Conservation (phyloP, 208 protist genomes). For the Leishmania martiniquensis region DNA sequence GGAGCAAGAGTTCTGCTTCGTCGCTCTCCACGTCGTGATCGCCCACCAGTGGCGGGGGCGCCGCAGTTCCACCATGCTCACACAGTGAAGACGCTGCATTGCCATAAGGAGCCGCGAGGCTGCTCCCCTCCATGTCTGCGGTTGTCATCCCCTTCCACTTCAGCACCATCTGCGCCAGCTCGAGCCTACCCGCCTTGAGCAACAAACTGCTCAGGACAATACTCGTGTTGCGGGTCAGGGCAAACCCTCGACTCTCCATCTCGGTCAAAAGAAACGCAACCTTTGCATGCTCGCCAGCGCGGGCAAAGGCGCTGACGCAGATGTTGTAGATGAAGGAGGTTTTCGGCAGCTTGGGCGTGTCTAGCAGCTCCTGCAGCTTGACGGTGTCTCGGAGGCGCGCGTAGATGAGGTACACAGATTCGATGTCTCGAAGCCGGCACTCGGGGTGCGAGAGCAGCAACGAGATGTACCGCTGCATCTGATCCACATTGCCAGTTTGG, state of each 20-base stretch:
- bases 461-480: conserved; percentile 84
- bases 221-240: conserved; percentile 80
- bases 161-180: conserved; percentile 87
- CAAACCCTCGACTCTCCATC: conserved; percentile 80
- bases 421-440: conserved; percentile 70
- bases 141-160: conserved; percentile 77
- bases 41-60: neutral
- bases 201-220: conserved; percentile 87
- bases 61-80: neutral
- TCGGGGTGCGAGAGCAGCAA: conserved; percentile 81
- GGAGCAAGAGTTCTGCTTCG: conserved; percentile 19
- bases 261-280: conserved; percentile 76
- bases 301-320: conserved; percentile 83
- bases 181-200: conserved; percentile 87
- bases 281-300: conserved; percentile 85
- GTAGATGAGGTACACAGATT: conserved; percentile 89
- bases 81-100: neutral
- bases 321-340: conserved; percentile 87
- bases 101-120: neutral
- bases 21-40: conserved; percentile 9
- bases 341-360: conserved; percentile 62
- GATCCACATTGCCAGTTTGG: conserved; percentile 54
- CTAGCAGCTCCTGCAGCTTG: conserved; percentile 85
- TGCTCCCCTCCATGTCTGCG: neutral
- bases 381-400: conserved; percentile 78